phyloP scores from a whole-genome alignment of 768 basidiomycete species.

The Mycena maculata region DNA sequence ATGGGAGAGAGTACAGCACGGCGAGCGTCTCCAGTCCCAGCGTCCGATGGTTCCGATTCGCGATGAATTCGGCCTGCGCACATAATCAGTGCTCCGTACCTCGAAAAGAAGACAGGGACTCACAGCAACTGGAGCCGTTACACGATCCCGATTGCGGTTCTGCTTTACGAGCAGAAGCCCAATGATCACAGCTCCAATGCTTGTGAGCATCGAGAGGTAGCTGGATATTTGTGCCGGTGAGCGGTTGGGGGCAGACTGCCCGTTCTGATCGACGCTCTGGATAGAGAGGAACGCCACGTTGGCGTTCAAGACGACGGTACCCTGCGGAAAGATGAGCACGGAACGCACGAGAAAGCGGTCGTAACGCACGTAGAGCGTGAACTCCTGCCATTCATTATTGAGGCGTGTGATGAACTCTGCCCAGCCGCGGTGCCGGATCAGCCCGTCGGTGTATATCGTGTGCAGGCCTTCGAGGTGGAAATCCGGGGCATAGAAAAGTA shows the following conservation, averaged over 20 bases:
- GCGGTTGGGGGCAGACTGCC: slow-evolving; percentile 30
- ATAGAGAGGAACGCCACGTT: slow-evolving; percentile 73
- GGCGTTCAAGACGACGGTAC: slow-evolving; percentile 67
- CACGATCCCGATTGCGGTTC: slow-evolving; percentile 51
- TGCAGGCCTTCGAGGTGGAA: slow-evolving; percentile 58
- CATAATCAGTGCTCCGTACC: neutral
- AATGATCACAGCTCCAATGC: slow-evolving; percentile 61
- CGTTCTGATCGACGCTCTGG: slow-evolving; percentile 48
- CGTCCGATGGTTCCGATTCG: slow-evolving; percentile 33
- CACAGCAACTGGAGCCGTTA: slow-evolving; percentile 53
- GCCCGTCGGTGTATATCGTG: slow-evolving; percentile 60
- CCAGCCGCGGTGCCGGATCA: slow-evolving; percentile 57
- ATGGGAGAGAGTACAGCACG: slow-evolving; percentile 65
- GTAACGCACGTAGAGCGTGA: slow-evolving; percentile 62
- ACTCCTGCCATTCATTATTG: slow-evolving; percentile 62
- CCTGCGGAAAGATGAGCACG: slow-evolving; percentile 45
- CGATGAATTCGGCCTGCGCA: neutral
- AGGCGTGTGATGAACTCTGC: slow-evolving; percentile 55
- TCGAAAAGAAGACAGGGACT: slow-evolving; percentile 28
- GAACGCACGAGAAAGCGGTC: neutral
- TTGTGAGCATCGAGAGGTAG: slow-evolving; percentile 61
- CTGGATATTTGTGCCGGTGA: slow-evolving; percentile 61
- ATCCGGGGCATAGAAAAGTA: slow-evolving; percentile 65
- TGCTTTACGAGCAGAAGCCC: slow-evolving; percentile 60
- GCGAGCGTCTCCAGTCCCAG: slow-evolving; percentile 64